Base-by-base conservation (phyloP, 257 asterid genomes). In the Nicotiana obtusifolia region DNA sequence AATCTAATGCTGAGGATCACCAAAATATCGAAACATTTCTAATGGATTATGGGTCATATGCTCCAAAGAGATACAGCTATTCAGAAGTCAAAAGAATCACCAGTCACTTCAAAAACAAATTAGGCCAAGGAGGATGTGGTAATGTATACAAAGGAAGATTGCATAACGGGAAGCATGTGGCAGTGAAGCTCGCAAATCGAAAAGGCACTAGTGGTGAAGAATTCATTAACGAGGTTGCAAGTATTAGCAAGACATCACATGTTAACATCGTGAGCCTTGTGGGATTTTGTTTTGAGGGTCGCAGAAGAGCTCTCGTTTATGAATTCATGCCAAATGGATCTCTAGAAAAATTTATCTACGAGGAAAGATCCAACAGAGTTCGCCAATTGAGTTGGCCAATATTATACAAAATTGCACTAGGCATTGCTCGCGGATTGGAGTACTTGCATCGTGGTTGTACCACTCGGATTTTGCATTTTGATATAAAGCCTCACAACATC, bases 241-340 rank as follows among this genome's bases (percentile, higher is more conserved):
- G 88, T 20, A 88, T 88, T 15, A 87, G 89, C 14, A 84, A 81
- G 73, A 88, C 91, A 44, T 90, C 91, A 5, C 91, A 87, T 24
- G 66, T 88, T 13, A 90, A 86, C 35, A 52, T 88, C 0, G 90
- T 90, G 59, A 26, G 76, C 10, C 88, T 89, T 5, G 10, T 84
- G 5, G 93, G 93, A 22, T 88, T 86, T 19, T 90, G 93, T 37
- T 52, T 26, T 44, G 83, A 87, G 17, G 85, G 88, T 5, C 31
- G 52, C 0, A 86, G 79, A 64, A 85, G 83, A 79, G 89, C 89
- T 44, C 87, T 90, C 5, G 11, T 90, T 0, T 88, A 88, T 37
- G 91, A 88, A 4, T 86, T 83, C 84, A 87, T 89, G 91, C 81
- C 86, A 0, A 88, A 89, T 41, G 90, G 88, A 15, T 89, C 90